These are phyloP conservation scores for Fusarium dimerum DNA, from an alignment of 2,329 filamentous ascomycete species.

Conservation along the genomic window DNA sequence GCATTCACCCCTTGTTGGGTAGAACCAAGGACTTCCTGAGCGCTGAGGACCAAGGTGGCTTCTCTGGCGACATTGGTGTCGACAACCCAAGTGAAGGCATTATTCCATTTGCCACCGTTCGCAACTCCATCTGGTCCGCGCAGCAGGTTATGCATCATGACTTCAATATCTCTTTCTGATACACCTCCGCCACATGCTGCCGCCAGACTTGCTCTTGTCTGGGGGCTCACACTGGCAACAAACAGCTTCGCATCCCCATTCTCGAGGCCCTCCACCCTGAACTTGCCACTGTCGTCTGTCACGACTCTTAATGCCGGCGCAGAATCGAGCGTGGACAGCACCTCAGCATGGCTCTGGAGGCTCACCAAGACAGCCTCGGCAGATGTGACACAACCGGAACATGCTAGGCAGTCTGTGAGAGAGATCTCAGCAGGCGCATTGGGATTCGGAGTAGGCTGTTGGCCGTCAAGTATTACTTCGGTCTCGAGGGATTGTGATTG, in stretches of 20 bases:
- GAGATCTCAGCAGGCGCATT: slow-evolving; percentile 85
- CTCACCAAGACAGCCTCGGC: slow-evolving; percentile 97
- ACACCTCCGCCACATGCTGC: slow-evolving; percentile 75
- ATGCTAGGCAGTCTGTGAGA: slow-evolving; percentile 94
- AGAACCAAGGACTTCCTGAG: slow-evolving; percentile 64
- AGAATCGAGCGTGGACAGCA: slow-evolving; percentile 77
- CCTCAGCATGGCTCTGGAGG: slow-evolving; percentile 90
- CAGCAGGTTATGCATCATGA: slow-evolving; percentile 82
- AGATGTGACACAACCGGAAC: slow-evolving; percentile 95
- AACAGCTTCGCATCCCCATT: slow-evolving; percentile 72
- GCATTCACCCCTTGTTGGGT: slow-evolving; percentile 19
- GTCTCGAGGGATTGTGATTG: slow-evolving; percentile 52
- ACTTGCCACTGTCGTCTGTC: slow-evolving; percentile 34
- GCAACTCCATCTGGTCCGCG: slow-evolving; percentile 67
- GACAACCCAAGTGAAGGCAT: slow-evolving; percentile 83
- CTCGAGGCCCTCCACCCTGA: slow-evolving; percentile 53
- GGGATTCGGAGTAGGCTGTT: slow-evolving; percentile 56
- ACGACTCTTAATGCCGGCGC: slow-evolving; percentile 51
- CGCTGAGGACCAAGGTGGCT: slow-evolving; percentile 77
- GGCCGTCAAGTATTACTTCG: slow-evolving; percentile 93
- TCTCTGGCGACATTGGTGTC: slow-evolving; percentile 86
- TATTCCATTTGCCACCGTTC: slow-evolving; percentile 69
- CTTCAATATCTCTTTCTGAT: slow-evolving; percentile 70
- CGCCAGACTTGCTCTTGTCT: slow-evolving; percentile 85
- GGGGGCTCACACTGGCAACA: slow-evolving; percentile 89